Evolutionary conservation across 257 asterid species (phyloP).

Genomic region (Plantago ovata): DNA sequence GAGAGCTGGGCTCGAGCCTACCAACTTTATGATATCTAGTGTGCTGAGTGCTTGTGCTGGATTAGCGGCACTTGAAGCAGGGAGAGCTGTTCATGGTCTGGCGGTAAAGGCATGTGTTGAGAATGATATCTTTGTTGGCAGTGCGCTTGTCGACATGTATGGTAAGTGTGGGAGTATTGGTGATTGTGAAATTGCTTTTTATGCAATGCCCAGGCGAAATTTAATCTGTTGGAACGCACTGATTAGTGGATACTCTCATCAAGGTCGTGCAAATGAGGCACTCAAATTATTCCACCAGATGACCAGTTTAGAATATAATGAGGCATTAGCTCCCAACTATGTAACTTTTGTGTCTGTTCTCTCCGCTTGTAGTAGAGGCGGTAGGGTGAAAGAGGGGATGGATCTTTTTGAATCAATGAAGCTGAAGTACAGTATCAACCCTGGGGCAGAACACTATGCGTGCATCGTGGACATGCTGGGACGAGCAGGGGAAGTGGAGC

Average conservation of each 20-base stretch:
- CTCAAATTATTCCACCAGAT: conserved; percentile 50
- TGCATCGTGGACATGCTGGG: conserved; percentile 92
- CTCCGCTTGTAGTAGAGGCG: conserved; percentile 92
- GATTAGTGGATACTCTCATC: conserved; percentile 86
- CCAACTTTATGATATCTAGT: conserved; percentile 69
- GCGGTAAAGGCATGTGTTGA: conserved; percentile 75
- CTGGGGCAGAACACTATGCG: conserved; percentile 84
- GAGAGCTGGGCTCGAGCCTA: conserved; percentile 46
- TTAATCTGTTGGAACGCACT: conserved; percentile 76
- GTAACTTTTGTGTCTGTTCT: conserved; percentile 73
- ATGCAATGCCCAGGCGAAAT: conserved; percentile 50
- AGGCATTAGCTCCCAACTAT: conserved; percentile 48
- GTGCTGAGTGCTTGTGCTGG: conserved; percentile 89
- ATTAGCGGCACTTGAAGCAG: conserved; percentile 69
- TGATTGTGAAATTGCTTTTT: conserved; percentile 56
- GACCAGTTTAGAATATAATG: conserved; percentile 25
- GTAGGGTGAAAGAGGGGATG: conserved; percentile 63
- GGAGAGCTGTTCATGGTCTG: conserved; percentile 64
- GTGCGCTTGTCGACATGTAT: conserved; percentile 89
- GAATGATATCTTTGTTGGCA: conserved; percentile 64
- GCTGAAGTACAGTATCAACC: conserved; percentile 46
- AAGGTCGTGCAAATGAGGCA: conserved; percentile 69
- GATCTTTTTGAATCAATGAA: conserved; percentile 60
- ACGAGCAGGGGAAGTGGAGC: conserved; percentile 78
- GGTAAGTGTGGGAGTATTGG: conserved; percentile 82